Conservation (phyloP, 1,284 basidiomycete species). For the Ustilago curta region DNA sequence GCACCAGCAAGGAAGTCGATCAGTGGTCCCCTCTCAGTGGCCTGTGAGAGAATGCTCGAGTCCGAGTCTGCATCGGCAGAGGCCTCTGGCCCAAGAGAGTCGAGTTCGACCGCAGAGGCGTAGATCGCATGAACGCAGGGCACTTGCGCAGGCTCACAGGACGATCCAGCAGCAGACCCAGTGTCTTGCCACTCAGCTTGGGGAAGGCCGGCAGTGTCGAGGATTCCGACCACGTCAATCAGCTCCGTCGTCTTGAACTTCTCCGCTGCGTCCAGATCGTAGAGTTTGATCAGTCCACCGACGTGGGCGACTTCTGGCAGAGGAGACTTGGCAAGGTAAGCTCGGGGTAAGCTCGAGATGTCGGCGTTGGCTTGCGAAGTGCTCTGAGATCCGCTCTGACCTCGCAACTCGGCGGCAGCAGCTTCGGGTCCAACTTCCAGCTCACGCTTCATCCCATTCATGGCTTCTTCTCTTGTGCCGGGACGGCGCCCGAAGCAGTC, state of each 20-base stretch:
- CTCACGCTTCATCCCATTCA: constrained; percentile 59
- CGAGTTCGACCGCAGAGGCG: constrained; percentile 33
- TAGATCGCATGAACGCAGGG: constrained; percentile 59
- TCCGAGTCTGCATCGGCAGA: constrained; percentile 1
- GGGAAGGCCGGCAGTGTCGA: constrained; percentile 49
- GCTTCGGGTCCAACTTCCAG: constrained; percentile 48
- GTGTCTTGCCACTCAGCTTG: constrained; percentile 52
- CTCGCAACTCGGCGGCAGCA: constrained; percentile 27
- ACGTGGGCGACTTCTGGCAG: constrained; percentile 38
- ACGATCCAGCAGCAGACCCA: constrained; percentile 19
- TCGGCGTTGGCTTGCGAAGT: background rate
- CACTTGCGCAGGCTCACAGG: constrained; percentile 27
- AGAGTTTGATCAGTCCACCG: constrained; percentile 51
- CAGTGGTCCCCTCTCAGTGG: constrained; percentile 25
- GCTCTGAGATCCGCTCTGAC: constrained; percentile 9
- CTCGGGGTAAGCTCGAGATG: constrained; percentile 20
- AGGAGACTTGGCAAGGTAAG: constrained; percentile 35
- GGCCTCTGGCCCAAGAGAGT: constrained; percentile 8
- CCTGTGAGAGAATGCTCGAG: constrained; percentile 18
- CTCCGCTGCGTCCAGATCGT: constrained; percentile 60
- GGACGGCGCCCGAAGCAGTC: constrained; percentile 81
- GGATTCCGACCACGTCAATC: constrained; percentile 63
- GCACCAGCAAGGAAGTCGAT: constrained; percentile 48
- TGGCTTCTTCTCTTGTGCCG: constrained; percentile 57
- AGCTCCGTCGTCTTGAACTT: constrained; percentile 61